Conservation (phyloP, 2,329 filamentous ascomycete genomes). For the Cylindrodendrum hubeiense region DNA sequence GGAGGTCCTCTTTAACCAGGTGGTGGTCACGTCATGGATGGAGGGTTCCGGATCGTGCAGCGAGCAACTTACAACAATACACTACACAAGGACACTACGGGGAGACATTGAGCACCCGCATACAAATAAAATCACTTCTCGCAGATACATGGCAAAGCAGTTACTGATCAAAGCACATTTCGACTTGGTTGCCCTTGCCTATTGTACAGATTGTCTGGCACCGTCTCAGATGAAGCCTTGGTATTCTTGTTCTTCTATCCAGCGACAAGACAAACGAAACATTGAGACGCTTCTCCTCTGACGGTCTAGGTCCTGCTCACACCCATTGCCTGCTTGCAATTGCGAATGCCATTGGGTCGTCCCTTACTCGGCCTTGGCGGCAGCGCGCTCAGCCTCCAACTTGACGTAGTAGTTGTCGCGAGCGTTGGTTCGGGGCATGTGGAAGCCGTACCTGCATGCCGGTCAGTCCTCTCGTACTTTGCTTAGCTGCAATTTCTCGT, state of each 20-base stretch:
- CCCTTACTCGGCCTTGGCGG: constrained; percentile 47
- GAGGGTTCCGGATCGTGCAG: background rate
- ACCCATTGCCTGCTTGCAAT: constrained; percentile 13
- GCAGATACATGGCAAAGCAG: constrained; percentile 13
- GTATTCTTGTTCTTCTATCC: constrained; percentile 41
- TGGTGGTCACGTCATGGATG: background rate
- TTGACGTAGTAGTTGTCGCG: constrained; percentile 71
- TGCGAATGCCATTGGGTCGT: constrained; percentile 6
- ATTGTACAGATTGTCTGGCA: constrained; percentile 45
- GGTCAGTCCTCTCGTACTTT: constrained; percentile 19
- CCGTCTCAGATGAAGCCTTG: constrained; percentile 38
- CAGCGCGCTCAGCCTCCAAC: constrained; percentile 68
- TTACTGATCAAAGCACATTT: constrained; percentile 33
- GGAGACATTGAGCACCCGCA: background rate
- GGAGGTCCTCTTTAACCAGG: background rate
- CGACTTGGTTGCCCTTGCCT: constrained; percentile 43
- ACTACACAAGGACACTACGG: background rate
- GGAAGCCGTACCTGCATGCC: constrained; percentile 68
- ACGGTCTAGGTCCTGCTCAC: constrained; percentile 32
- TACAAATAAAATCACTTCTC: constrained; percentile 6
- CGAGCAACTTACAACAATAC: background rate
- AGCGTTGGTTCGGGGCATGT: constrained; percentile 69
- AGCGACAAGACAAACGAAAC: constrained; percentile 44
- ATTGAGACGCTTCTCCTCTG: constrained; percentile 25
- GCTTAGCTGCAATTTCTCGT: background rate